A percentile compares a stretch with the other conserved stretches of the same genome.
phyloP scores from a whole-genome alignment of 2,329 filamentous ascomycete genomes.

The Cladosporium colombiae region DNA sequence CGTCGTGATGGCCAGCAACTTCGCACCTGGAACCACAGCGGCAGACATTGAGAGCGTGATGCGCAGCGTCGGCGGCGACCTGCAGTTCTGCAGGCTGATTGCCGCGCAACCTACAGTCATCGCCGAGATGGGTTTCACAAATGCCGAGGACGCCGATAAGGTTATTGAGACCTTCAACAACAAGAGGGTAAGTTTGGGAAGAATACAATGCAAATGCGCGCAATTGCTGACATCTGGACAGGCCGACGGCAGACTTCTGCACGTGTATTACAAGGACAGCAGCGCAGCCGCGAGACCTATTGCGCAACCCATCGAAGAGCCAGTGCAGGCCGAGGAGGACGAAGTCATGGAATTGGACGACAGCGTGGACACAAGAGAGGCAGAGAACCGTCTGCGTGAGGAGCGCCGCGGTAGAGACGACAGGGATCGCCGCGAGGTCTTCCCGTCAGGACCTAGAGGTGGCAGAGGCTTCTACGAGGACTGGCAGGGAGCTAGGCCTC shows the following conservation, averaged over 20 bases:
- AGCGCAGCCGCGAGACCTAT: constrained; percentile 18
- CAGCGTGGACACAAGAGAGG: constrained; percentile 33
- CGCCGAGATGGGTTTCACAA: constrained; percentile 74
- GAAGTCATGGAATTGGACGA: constrained; percentile 49
- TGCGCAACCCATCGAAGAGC: constrained; percentile 18
- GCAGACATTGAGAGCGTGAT: constrained; percentile 82
- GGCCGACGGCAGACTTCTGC: constrained; percentile 74
- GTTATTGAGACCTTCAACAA: constrained; percentile 77
- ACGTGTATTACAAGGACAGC: constrained; percentile 58
- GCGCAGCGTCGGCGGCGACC: constrained; percentile 62
- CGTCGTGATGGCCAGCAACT: constrained; percentile 75
- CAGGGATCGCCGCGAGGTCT: constrained; percentile 14
- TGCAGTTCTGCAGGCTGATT: constrained; percentile 67
- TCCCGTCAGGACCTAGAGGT: constrained; percentile 12
- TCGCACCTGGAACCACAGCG: constrained; percentile 77
- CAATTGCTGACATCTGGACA: constrained; percentile 34
- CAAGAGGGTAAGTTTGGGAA: constrained; percentile 62
- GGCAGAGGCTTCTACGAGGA: constrained; percentile 13
- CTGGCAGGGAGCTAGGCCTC: constrained; percentile 14
- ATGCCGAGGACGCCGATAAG: constrained; percentile 69
- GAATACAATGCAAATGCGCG: not conserved
- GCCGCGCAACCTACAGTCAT: constrained; percentile 71
- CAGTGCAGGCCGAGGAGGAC: constrained; percentile 25
- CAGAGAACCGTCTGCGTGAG: constrained; percentile 35
- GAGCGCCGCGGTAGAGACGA: constrained; percentile 34